Percentiles rank a stretch among this genome's conserved stretches.
phyloP scores from a whole-genome alignment of 2,329 filamentous ascomycete genomes.

The Aspergillus melleus region DNA sequence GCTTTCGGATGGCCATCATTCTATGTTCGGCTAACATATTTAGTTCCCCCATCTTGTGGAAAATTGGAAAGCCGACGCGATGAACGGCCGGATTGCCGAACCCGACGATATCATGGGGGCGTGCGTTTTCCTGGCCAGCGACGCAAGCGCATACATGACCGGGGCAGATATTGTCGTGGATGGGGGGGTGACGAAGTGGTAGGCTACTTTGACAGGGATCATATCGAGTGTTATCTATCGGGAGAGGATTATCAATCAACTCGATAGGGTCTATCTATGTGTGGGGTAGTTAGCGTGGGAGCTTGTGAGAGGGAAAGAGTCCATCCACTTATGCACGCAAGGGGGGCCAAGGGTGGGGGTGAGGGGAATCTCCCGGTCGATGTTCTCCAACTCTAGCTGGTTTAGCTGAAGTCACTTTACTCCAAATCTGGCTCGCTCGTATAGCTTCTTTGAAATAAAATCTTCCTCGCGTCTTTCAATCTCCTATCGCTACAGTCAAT shows the following conservation, averaged over 20 bases:
- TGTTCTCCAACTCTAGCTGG: no score
- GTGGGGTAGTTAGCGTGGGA: no score
- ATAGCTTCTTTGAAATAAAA: no score
- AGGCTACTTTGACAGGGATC: not conserved
- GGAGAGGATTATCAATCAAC: not conserved
- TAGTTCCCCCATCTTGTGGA: slow-evolving; percentile 50
- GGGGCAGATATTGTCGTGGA: slow-evolving; percentile 50
- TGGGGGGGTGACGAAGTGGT: slow-evolving; percentile 45
- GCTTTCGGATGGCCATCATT: slow-evolving; percentile 1
- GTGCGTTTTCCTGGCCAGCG: slow-evolving; percentile 51
- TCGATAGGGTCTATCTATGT: no score
- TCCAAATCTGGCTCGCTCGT: no score
- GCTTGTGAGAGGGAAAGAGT: no score
- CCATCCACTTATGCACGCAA: no score
- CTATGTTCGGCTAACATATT: not conserved
- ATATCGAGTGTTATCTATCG: not conserved
- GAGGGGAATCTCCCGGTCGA: no score
- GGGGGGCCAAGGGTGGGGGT: no score
- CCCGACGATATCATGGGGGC: slow-evolving; percentile 54
- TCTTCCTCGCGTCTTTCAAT: not conserved
- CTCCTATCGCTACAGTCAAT: no score
- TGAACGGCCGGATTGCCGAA: slow-evolving; percentile 49
- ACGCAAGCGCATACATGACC: slow-evolving; percentile 49
- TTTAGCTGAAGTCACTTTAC: no score
- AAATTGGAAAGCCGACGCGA: slow-evolving; percentile 52